Conservation (phyloP, 441 rosid genomes). For the Dalechampia spathulata region DNA sequence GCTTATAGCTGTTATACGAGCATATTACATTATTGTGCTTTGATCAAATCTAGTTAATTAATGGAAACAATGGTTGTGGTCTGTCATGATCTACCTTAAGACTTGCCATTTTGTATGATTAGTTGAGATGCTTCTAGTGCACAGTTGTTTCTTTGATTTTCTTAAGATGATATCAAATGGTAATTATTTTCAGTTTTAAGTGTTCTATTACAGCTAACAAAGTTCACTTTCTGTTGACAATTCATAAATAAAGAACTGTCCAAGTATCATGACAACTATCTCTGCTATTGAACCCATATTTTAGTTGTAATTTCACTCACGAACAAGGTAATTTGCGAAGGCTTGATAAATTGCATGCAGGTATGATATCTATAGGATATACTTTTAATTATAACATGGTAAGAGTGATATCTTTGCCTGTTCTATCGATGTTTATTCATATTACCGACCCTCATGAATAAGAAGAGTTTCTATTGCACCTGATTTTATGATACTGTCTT, state of each 20-base stretch:
- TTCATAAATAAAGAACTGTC: conserved; percentile 2
- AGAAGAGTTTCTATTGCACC: background rate
- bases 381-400: background rate
- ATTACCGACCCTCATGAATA: too few relatives aligned
- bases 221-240: conserved; percentile 7
- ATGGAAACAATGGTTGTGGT: too few relatives aligned
- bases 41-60: conserved; percentile 29
- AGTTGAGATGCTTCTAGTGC: background rate
- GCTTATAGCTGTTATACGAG: conserved; percentile 35
- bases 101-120: too few relatives aligned
- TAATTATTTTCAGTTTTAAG: background rate
- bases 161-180: background rate
- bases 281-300: conserved; percentile 6
- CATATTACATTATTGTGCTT: conserved; percentile 19
- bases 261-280: conserved; percentile 3
- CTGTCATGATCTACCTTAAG: too few relatives aligned
- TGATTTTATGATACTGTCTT: background rate
- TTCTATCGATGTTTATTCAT: background rate
- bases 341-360: conserved; percentile 10
- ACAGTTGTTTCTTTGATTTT: background rate
- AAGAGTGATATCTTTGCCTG: background rate
- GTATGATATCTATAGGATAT: background rate
- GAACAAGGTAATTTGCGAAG: conserved; percentile 7
- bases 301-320: conserved; percentile 12
- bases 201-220: background rate